Conservation (phyloP, 2,329 filamentous ascomycete genomes). For the Alternaria incomplexa region DNA sequence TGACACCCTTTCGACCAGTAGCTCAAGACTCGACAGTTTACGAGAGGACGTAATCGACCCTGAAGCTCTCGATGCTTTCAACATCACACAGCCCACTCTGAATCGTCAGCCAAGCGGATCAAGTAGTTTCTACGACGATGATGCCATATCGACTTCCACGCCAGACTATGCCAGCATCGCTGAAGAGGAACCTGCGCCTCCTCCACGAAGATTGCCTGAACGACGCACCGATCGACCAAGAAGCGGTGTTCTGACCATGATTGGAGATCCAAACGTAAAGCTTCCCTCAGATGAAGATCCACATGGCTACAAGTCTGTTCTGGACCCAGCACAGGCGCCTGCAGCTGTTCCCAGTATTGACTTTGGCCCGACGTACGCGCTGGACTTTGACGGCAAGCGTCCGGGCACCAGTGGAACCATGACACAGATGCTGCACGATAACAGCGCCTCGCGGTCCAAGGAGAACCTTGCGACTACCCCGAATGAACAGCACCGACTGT, state of each 20-base stretch:
- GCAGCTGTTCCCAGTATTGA: conserved; percentile 75
- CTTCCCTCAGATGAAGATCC: conserved; percentile 53
- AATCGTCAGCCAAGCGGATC: conserved; percentile 44
- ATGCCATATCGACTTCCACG: conserved; percentile 68
- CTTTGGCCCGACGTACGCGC: conserved; percentile 83
- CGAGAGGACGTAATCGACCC: conserved; percentile 53
- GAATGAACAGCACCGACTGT: conserved; percentile 38
- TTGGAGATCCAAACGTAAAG: conserved; percentile 63
- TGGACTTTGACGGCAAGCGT: conserved; percentile 61
- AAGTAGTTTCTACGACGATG: conserved; percentile 67
- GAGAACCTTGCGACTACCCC: conserved; percentile 39
- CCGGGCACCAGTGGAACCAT: conserved; percentile 63
- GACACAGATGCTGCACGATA: conserved; percentile 46
- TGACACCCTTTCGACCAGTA: conserved; percentile 45
- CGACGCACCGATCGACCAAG: conserved; percentile 72
- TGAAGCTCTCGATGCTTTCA: conserved; percentile 52
- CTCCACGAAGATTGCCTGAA: conserved; percentile 47
- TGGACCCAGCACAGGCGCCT: conserved; percentile 17
- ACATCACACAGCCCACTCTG: conserved; percentile 30
- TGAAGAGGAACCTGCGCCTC: conserved; percentile 35
- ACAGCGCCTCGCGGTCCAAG: conserved; percentile 36
- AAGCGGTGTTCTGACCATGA: conserved; percentile 79
- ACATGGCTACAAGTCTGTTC: conserved; percentile 52
- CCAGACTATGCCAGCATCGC: conserved; percentile 79
- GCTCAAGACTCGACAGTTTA: conserved; percentile 53